Base-by-base conservation (phyloP, 2,329 filamentous ascomycete genomes). In the Coniochaeta pulveracea region DNA sequence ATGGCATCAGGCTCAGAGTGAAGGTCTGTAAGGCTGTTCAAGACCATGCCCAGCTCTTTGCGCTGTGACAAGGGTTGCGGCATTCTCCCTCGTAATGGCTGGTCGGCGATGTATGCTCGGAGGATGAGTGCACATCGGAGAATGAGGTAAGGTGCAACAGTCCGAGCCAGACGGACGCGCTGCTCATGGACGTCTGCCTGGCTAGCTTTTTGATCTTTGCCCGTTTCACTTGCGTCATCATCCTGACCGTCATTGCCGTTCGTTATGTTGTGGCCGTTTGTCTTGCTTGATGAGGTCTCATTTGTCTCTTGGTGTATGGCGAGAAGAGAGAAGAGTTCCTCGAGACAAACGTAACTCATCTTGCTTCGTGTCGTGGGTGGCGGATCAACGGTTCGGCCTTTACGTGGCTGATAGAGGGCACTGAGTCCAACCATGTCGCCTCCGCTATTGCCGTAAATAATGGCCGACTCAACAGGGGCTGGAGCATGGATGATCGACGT, bases 101-200 rank as follows among this genome's bases (percentile, higher is more conserved):
- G 89, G 53, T 98, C 91, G 4, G 86, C 83, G 28, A 93, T 78
- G 50, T 93, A 96, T 1, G 79, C 68, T 36, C 85, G 78, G n/a
- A 96, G 59, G 0, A 84, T 78, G 11, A 94, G 63, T 0, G 83
- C 85, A 10, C 82, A 76, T 3, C 91, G 77, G 2, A 94, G 63
- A 27, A 96, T 80, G 3, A 96, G 66, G 47, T 85, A 89, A 0
- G 85, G 85, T 0, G 84, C 80, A 1, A 80, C 74, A 4, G 80
- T 80, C 48, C 76, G 71, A 0, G 89, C 82, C 11, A 96, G 73
- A 10, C 74, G 66, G 25, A 72, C 55, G 37, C 66, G 62, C 9
- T 64, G 52, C 2, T 52, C 47, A 12, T 54, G 54, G 26, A 43
- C 49, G 8, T 31, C 27, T 6, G 16, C 12, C 10, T 23, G 21